Base-by-base conservation (phyloP, 805 yeast genomes). In the Torulaspora delbrueckii region DNA sequence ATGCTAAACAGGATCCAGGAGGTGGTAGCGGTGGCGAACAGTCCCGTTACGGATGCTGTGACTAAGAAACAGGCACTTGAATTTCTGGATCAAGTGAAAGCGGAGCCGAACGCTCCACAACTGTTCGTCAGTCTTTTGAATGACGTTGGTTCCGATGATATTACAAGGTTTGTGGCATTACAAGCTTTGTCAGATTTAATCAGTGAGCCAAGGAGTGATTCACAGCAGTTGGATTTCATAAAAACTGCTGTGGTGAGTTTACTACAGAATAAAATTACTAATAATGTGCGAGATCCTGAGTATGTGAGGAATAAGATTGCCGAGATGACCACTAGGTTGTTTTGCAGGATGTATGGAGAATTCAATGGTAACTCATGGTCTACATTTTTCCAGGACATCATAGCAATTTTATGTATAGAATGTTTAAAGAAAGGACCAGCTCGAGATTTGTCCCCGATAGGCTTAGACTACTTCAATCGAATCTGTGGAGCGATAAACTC, bases 21-120 rank as follows among this genome's bases (percentile, higher is more conserved):
- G 68, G 96, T 96, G 34, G 93, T 90, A 39, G 82, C 79, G 51
- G 79, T 88, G 51, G 96, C 96, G 6, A 76, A 85, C 43, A 79
- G 81, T 63, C 83, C 86, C 25, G 72, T 81, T 22, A 76, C 82
- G 8, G 87, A 84, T 62, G 68, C 74, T 12, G 70, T 60, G 33
- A 69, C 87, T 40, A 82, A 81, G 59, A 78, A 75, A 51, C 83
- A 81, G 64, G 84, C 69, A 13, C 47, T 66, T 28, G 68, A 66
- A 13, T 65, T 48, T 46, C 48, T 66, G 33, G 55, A 60, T 19
- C 59, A 56, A 25, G 53, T 57, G 3, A 65, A 61, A 44, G 36
- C 51, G 5, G 60, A 57, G 39, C 56, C 56, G 6, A 54, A 54
- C 45, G 61, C 66, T 0, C 46, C 58, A 8, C 58, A 61, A 35